These are phyloP conservation scores for Aureobasidium uvarum DNA, from an alignment of 2,329 filamentous ascomycete genomes.

Conservation along the genomic window DNA sequence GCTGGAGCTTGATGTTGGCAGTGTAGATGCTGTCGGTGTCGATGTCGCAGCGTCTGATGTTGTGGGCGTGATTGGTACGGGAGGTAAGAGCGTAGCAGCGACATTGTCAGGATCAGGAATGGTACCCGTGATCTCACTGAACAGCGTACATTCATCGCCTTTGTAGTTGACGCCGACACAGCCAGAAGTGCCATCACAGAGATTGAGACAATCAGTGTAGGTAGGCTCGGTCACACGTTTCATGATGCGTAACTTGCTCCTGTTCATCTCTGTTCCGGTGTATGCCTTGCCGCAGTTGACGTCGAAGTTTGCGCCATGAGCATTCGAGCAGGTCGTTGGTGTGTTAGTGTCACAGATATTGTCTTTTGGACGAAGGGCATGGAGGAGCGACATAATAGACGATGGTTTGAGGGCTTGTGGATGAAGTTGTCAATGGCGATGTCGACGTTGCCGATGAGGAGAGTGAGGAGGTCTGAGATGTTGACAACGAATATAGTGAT, in stretches of 20 bases:
- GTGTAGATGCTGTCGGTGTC: neutral
- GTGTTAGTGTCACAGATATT: conserved; percentile 14
- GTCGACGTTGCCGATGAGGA: neutral
- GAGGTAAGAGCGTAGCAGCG: conserved; percentile 21
- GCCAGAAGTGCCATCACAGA: conserved; percentile 32
- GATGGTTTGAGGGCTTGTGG: neutral
- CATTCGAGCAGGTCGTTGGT: conserved; percentile 19
- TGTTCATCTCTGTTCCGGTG: conserved; percentile 31
- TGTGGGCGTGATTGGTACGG: conserved; percentile 15
- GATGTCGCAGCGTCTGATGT: conserved; percentile 7
- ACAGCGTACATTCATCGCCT: conserved; percentile 34
- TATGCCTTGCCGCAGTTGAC: conserved; percentile 32
- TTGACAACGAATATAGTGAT: neutral
- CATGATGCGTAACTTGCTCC: conserved; percentile 7
- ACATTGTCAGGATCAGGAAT: conserved; percentile 32
- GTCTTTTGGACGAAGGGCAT: conserved; percentile 13
- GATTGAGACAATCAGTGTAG: conserved; percentile 31
- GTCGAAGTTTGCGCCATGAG: conserved; percentile 28
- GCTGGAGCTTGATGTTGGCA: neutral
- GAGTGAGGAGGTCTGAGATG: neutral
- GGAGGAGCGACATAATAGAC: conserved; percentile 26
- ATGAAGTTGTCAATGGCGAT: conserved; percentile 6
- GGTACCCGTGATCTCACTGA: conserved; percentile 35
- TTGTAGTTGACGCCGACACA: conserved; percentile 37
- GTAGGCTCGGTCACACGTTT: conserved; percentile 28